Percentiles rank a stretch among this genome's conserved stretches.
phyloP scores from a whole-genome alignment of 2,329 filamentous ascomycete genomes.

The Sporothrix brasiliensis region DNA sequence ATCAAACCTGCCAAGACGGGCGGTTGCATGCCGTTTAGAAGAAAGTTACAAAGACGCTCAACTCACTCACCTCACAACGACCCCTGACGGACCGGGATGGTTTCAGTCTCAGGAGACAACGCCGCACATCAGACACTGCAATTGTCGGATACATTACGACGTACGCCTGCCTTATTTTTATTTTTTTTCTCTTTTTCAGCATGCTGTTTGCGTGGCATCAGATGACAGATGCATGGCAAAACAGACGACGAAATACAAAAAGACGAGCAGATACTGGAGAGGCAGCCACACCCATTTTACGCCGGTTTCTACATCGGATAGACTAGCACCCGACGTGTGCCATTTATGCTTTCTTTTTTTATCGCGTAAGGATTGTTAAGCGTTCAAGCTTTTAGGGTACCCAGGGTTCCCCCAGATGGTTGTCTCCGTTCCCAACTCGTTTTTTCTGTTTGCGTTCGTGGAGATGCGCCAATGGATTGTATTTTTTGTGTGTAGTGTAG shows the following conservation, averaged over 20 bases:
- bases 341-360: constrained; percentile 3
- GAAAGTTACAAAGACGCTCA: background rate
- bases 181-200: background rate
- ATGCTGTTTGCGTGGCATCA: background rate
- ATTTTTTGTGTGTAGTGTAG: constrained; percentile 2
- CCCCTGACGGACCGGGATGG: constrained; percentile 14
- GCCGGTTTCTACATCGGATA: background rate
- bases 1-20: constrained; percentile 8
- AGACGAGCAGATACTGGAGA: background rate
- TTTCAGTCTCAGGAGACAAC: constrained; percentile 10
- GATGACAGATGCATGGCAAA: constrained; percentile 1
- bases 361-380: background rate
- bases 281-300: background rate
- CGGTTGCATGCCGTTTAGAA: background rate
- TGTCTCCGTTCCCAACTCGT: background rate
- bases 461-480: constrained; percentile 4
- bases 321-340: constrained; percentile 3
- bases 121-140: constrained; percentile 27
- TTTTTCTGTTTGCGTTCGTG: background rate
- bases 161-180: background rate
- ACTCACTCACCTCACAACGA: background rate
- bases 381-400: background rate
- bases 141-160: background rate
- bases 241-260: background rate
- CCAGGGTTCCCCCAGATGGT: background rate